Base-by-base conservation (phyloP, 2,329 filamentous ascomycete species). In the Stachybotrys chlorohalonatus region DNA sequence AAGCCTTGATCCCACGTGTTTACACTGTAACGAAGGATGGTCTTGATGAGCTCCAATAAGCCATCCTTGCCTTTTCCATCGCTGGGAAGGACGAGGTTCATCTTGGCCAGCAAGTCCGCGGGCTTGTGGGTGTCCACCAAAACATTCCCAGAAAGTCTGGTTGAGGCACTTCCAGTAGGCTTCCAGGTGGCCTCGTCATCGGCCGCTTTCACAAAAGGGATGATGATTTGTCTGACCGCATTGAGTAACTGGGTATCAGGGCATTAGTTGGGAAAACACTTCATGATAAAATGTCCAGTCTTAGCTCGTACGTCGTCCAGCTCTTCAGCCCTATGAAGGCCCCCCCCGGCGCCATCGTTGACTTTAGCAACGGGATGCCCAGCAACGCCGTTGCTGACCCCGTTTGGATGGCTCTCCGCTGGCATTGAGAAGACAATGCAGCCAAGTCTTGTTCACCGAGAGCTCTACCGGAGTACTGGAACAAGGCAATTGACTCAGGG, bases 1-100 rank as follows among this genome's bases (percentile, higher is more conserved):
- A 97, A 99, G 11, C 93, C 93, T 71, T 96, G 92, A 65, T 95
- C 89, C 89, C 92, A 97, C n/a, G 93, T 96, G 73, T 99, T 99
- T 66, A 97, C 93, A 65, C 88, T 94, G 70, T 95, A 91, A 59
- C 82, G 79, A 47, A 97, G 77, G 17, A 96, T 78, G 57, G 84
- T 81, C 60, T 84, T 75, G 49, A 95, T 79, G 3, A 83, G 82
- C 39, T 83, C 78, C 31, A 96, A 74, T 36, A 96, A 74, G 0
- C 92, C 93, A 48, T 88, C 81, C 62, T 87, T 87, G 1, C 85
- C 87, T 58, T 73, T 75, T 7, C 82, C 85, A 46, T 77, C 68
- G 3, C 69, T 72, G 0, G 87, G 84, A 6, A 90, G 73, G 7
- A 80, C 71, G 47, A 89, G 74, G 11, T 78, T 72, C 57, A 87